These are phyloP conservation scores for Pseudozyma thailandica DNA, from an alignment of 1,284 basidiomycete species.

Conservation along the genomic window DNA sequence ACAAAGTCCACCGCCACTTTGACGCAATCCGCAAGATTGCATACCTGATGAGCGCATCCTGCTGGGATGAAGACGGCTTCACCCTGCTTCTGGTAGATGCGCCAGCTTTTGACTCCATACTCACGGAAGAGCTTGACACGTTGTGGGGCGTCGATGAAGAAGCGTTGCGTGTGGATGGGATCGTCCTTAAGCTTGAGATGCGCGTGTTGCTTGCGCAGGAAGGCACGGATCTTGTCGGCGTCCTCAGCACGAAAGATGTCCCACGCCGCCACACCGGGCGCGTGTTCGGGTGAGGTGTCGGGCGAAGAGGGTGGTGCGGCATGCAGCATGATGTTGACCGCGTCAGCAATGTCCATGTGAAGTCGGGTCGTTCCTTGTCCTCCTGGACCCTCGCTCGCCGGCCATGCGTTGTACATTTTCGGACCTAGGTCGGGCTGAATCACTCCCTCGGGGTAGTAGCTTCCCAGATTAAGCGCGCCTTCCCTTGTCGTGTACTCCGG, in stretches of 20 bases:
- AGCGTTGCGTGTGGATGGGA: slow-evolving; percentile 89
- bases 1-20: slow-evolving; percentile 98
- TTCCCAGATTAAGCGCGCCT: slow-evolving; percentile 84
- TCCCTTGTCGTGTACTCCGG: slow-evolving; percentile 88
- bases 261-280: slow-evolving; percentile 87
- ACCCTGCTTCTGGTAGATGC: slow-evolving; percentile 89
- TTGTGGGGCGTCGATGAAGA: slow-evolving; percentile 81
- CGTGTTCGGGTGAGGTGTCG: slow-evolving; percentile 35
- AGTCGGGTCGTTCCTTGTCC: slow-evolving; percentile 85
- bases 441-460: slow-evolving; percentile 83
- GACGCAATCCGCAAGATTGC: slow-evolving; percentile 88
- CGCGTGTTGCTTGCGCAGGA: slow-evolving; percentile 73
- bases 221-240: slow-evolving; percentile 79
- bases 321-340: slow-evolving; percentile 81
- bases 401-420: slow-evolving; percentile 72
- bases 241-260: slow-evolving; percentile 87
- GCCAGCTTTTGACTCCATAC: slow-evolving; percentile 79
- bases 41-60: slow-evolving; percentile 91
- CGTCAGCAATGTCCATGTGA: slow-evolving; percentile 97
- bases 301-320: slow-evolving; percentile 28
- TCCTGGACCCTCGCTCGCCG: slow-evolving; percentile 69
- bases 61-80: slow-evolving; percentile 95
- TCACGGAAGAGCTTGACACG: slow-evolving; percentile 77
- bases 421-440: slow-evolving; percentile 87
- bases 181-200: slow-evolving; percentile 71